Evolutionary conservation across 306 rosid species (phyloP), one percentile per base, ranked within the genome.

Genomic region (Cyclanthera cordifolia): DNA sequence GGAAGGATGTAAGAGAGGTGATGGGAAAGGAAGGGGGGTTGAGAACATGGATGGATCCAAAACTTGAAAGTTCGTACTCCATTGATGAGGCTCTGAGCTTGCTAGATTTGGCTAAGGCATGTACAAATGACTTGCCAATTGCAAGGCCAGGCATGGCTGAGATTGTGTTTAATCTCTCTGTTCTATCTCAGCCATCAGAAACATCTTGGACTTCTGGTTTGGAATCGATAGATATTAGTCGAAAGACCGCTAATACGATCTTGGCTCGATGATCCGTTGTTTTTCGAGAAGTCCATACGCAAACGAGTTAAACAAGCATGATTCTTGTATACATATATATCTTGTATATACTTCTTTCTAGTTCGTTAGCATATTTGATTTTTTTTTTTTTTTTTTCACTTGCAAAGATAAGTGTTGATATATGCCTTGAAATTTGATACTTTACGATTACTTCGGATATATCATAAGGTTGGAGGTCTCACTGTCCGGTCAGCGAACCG

Each of bases 11-110:
- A 5, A 79, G 81, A 77, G 70, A 72, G 51, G 74, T 84, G 12
- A 73, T 88, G 76, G 96, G 84, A 57, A 86, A 72, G 78, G 81
- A 77, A 72, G 87, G 82, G 77, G 72, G 78, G 52, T 58, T 84
- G 12, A 71, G 73, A 75, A 74, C 25, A 65, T 89, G 90, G 96
- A 81, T 89, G 77, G 96, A 89, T 81, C 85, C 85, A 32, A 76
- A 71, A 21, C 77, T 89, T 58, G 84, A 70, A 69, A 66, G 46
- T 8, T 74, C 75, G 8, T 84, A 81, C 65, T 79, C 85, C 45
- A 71, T 83, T 21, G 79, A 84, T 66, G 77, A 76, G 30, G 90
- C 90, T 76, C 61, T 89, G 28, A 76, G 80, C 70, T 81, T 86
- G 83, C 81, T 75, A 46, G 79, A 79, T 12, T 76, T 86, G 71